A percentile compares a stretch with the other conserved stretches of the same genome.
Evolutionary conservation across 768 basidiomycete species (phyloP).

Genomic region (Rhodosporidiobolus sp.): DNA sequence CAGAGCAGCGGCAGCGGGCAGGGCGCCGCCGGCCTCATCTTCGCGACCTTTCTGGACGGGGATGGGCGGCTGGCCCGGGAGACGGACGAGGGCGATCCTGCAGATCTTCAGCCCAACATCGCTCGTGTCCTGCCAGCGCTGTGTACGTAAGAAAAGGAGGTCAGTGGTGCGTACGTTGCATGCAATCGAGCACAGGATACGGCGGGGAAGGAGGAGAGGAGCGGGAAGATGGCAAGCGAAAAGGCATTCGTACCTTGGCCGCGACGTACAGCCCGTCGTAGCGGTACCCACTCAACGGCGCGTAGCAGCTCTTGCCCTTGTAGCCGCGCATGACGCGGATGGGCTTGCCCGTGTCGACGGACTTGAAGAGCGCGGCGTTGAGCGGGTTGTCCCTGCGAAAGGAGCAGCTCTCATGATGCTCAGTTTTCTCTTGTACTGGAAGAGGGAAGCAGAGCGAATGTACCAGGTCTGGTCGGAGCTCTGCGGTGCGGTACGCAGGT

Average conservation of each 20-base stretch:
- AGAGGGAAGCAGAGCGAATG: no score
- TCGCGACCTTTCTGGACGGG: conserved; percentile 14
- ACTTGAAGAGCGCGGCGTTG: conserved; percentile 58
- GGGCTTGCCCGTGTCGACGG: conserved; percentile 74
- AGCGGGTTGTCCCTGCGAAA: background rate
- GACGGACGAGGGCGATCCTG: conserved; percentile 70
- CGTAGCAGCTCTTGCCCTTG: conserved; percentile 54
- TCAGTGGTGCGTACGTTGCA: conserved; percentile 16
- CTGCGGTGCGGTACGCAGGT: conserved; percentile 85
- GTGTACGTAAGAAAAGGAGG: conserved; percentile 64
- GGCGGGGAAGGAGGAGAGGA: no score
- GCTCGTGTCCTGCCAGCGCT: conserved; percentile 56
- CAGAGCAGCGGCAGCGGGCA: background rate
- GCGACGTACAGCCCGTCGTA: conserved; percentile 78
- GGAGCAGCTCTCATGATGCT: no score
- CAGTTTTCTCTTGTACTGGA: no score
- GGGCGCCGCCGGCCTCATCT: background rate
- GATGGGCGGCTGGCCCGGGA: conserved; percentile 25
- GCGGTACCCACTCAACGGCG: conserved; percentile 60
- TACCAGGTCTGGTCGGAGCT: conserved; percentile 48
- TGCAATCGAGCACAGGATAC: no score
- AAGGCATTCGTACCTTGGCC: background rate
- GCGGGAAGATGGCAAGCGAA: background rate
- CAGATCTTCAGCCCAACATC: conserved; percentile 67
- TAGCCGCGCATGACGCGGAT: conserved; percentile 83